Percentiles rank a stretch among this genome's conserved stretches.
phyloP scores from a whole-genome alignment of 306 rosid species.

The Fragaria iinumae region DNA sequence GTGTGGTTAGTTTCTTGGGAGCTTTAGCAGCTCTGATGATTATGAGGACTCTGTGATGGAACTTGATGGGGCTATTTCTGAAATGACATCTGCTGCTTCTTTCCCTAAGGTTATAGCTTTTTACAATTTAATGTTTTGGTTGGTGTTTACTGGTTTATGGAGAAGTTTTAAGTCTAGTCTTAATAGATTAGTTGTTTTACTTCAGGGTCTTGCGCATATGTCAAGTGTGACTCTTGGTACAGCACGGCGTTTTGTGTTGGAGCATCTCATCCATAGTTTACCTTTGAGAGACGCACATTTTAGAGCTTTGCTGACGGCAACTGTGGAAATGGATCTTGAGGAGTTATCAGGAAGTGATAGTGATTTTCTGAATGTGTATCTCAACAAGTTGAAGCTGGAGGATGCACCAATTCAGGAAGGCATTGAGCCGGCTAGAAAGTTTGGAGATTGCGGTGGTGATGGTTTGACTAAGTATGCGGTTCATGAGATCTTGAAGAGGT shows the following conservation, averaged over 20 bases:
- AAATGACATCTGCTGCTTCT: slow-evolving; percentile 29
- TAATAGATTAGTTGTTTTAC: background rate
- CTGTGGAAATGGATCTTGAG: slow-evolving; percentile 36
- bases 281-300: slow-evolving; percentile 33
- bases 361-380: slow-evolving; percentile 27
- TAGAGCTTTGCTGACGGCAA: slow-evolving; percentile 33
- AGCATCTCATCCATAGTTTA: slow-evolving; percentile 29
- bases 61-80: slow-evolving; percentile 39
- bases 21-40: slow-evolving; percentile 29
- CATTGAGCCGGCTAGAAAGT: slow-evolving; percentile 3
- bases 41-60: slow-evolving; percentile 31
- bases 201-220: slow-evolving; percentile 36
- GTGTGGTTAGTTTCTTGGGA: slow-evolving; percentile 23
- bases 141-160: background rate
- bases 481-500: slow-evolving; percentile 32
- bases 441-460: slow-evolving; percentile 8
- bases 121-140: background rate
- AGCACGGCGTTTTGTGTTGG: slow-evolving; percentile 22
- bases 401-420: background rate
- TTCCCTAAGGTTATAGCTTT: slow-evolving; percentile 34
- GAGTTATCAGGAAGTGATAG: slow-evolving; percentile 22
- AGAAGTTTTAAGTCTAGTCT: background rate
- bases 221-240: slow-evolving; percentile 26
- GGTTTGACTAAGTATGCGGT: slow-evolving; percentile 28
- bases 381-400: slow-evolving; percentile 24